These are phyloP conservation scores for Botrytis elliptica DNA, from an alignment of 2,329 filamentous ascomycete genomes.

Conservation along the genomic window DNA sequence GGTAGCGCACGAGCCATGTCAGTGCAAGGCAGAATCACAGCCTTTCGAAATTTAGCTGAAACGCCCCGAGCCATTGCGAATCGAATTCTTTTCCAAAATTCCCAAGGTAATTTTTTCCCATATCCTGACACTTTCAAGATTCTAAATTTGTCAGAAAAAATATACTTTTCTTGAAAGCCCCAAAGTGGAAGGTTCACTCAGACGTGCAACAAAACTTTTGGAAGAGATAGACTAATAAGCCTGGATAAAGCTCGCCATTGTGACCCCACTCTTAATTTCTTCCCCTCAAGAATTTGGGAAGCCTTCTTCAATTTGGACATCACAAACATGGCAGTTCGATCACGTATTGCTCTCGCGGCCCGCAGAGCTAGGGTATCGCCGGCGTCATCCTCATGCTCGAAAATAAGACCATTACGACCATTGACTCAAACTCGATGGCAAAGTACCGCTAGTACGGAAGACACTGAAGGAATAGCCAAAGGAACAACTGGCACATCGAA, in stretches of 20 bases:
- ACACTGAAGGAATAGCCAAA: conserved; percentile 33
- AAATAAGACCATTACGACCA: conserved; percentile 26
- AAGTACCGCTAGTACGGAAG: conserved; percentile 37
- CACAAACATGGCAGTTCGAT: conserved; percentile 34
- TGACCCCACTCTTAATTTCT: conserved; percentile 19
- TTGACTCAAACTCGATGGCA: conserved; percentile 33
- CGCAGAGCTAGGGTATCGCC: conserved; percentile 33
- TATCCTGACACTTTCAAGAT: neutral
- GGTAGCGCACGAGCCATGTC: neutral
- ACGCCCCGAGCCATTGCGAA: neutral
- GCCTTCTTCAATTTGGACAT: conserved; percentile 18
- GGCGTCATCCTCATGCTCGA: conserved; percentile 18
- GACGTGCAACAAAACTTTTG: conserved; percentile 7
- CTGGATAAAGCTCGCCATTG: conserved; percentile 12
- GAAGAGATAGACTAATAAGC: conserved; percentile 1
- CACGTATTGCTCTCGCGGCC: conserved; percentile 31
- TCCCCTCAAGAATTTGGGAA: neutral
- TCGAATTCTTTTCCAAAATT: neutral
- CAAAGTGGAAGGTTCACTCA: neutral
- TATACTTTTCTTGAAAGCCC: neutral
- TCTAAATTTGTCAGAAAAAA: neutral
- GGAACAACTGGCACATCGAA: conserved; percentile 39
- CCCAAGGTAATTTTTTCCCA: neutral
- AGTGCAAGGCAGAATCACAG: neutral
- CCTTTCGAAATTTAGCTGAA: neutral